These are phyloP conservation scores for Verbena officinalis DNA, from an alignment of 257 asterid species.

Conservation along the genomic window DNA sequence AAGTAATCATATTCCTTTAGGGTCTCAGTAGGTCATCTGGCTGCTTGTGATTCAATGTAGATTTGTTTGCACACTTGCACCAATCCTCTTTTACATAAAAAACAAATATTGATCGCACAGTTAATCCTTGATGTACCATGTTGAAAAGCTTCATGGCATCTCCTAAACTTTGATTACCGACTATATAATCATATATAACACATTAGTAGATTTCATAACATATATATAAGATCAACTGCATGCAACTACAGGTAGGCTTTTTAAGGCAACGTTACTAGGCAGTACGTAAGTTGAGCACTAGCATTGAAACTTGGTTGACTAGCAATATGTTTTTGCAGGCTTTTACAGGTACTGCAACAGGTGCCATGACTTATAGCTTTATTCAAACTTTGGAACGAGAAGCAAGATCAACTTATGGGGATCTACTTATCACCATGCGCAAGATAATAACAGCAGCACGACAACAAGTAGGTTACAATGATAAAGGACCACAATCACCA, in stretches of 20 bases:
- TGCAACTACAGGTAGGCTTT: background rate
- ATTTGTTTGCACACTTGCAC: background rate
- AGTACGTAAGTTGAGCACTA: background rate
- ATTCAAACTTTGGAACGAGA: slow-evolving; percentile 54
- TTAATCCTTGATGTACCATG: background rate
- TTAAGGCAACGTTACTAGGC: background rate
- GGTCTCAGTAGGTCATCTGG: background rate
- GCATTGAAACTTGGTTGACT: background rate
- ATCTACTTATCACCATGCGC: slow-evolving; percentile 49
- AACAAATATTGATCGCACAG: background rate
- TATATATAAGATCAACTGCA: background rate
- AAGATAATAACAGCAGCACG: slow-evolving; percentile 47
- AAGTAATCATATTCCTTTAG: slow-evolving; percentile 23
- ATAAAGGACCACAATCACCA: slow-evolving; percentile 31
- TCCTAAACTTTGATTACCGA: background rate
- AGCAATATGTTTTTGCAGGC: slow-evolving; percentile 48
- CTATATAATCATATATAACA: background rate
- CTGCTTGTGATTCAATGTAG: background rate
- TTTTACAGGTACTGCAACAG: slow-evolving; percentile 60
- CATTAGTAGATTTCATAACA: no score
- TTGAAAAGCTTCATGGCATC: background rate
- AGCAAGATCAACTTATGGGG: slow-evolving; percentile 61
- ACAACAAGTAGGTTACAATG: slow-evolving; percentile 37
- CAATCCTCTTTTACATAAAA: background rate
- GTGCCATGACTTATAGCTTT: slow-evolving; percentile 78